Percentiles rank a stretch among this genome's conserved stretches.
phyloP scores from a whole-genome alignment of 1,139 yeast species.

The Hansenula sp. region DNA sequence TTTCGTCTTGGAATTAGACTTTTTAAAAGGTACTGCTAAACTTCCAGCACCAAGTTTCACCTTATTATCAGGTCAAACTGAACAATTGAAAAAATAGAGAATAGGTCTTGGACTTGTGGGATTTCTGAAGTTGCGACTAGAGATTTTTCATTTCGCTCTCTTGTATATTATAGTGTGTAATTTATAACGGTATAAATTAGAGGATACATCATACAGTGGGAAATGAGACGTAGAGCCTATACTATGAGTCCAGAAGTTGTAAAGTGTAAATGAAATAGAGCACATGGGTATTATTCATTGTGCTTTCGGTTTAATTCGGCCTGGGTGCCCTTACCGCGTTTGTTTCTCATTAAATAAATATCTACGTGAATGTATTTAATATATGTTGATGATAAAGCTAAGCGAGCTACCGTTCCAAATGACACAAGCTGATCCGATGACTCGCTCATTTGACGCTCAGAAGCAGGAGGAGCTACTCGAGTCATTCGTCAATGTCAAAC shows the following conservation, averaged over 20 bases:
- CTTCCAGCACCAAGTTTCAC: conserved; percentile 85
- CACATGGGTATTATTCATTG: neutral
- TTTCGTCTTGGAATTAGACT: conserved; percentile 91
- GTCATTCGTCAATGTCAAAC: conserved; percentile 16
- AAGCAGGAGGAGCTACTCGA: conserved; percentile 16
- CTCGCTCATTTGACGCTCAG: neutral
- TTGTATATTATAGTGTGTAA: neutral
- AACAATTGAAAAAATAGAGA: conserved; percentile 27
- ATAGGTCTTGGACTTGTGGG: neutral
- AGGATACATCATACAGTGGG: no score
- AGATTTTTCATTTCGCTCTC: neutral
- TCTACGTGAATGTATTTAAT: no score
- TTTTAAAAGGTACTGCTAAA: conserved; percentile 89
- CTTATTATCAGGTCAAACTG: conserved; percentile 77
- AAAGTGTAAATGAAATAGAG: no score
- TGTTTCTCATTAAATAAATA: no score
- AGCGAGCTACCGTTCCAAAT: no score
- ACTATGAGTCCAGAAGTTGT: no score
- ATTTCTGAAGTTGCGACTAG: neutral
- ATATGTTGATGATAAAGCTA: no score
- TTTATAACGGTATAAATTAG: no score
- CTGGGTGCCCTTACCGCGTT: neutral
- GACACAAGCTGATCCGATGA: neutral
- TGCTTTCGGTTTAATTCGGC: neutral
- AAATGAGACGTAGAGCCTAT: no score